These are phyloP conservation scores for Pyronema domesticum DNA, from an alignment of 495 filamentous ascomycete genomes.

Conservation along the genomic window DNA sequence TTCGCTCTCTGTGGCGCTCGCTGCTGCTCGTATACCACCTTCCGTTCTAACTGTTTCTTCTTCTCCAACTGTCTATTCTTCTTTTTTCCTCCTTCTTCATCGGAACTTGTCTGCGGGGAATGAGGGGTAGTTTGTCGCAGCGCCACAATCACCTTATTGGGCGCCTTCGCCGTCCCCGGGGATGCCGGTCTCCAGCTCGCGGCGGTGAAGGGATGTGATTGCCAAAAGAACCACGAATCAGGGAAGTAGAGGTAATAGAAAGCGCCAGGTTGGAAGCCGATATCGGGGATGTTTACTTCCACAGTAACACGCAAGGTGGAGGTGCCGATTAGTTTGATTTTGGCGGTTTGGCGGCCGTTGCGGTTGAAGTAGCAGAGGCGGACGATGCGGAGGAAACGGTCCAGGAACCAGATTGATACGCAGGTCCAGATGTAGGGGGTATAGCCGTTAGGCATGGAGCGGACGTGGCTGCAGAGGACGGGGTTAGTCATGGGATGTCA, in stretches of 20 bases:
- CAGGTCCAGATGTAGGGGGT: constrained; percentile 37
- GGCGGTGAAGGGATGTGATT: constrained; percentile 44
- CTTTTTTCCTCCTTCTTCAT: background rate
- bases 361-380: constrained; percentile 35
- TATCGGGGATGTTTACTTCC: constrained; percentile 21
- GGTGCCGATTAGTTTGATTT: constrained; percentile 30
- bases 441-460: constrained; percentile 32
- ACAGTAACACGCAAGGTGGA: constrained; percentile 36
- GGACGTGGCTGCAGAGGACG: constrained; percentile 29
- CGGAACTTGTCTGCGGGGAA: background rate
- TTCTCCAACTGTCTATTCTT: background rate
- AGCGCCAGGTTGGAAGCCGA: constrained; percentile 31
- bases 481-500: background rate
- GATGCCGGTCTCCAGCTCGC: constrained; percentile 28
- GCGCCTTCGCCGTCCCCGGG: constrained; percentile 4
- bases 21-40: background rate
- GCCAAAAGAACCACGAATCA: constrained; percentile 34
- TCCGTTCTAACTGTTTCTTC: background rate
- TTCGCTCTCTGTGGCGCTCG: constrained; percentile 13
- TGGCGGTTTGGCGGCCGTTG: constrained; percentile 24
- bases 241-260: constrained; percentile 40
- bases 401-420: constrained; percentile 34
- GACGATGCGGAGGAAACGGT: constrained; percentile 32
- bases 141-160: background rate
- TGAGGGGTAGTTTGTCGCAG: background rate